Evolutionary conservation across 176 grass and related monocot species (phyloP), one percentile per base, ranked within the genome.

Genomic region (Avena eriantha): DNA sequence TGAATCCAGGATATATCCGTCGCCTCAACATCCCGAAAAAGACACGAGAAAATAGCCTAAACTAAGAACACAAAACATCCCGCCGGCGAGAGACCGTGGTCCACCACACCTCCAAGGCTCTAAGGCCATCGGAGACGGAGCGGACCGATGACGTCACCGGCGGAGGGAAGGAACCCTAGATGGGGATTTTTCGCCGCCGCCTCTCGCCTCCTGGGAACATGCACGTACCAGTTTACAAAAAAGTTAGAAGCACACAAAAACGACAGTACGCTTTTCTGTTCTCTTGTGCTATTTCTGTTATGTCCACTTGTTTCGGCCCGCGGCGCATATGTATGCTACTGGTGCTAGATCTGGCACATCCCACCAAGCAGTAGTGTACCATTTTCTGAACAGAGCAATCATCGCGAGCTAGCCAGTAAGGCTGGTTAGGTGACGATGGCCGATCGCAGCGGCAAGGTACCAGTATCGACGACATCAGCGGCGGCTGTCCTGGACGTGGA

Each of bases 261-360:
- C 15, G 48, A 76, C 24, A 17, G 5, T 31, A 10, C 51, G n/a
- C 8, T 73, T 74, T 31, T 51, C 65, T 31, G 7, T 31, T 31
- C 3, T 47, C 12, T 9, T 80, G 22, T 41, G 17, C 1, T 26
- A n/a, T 19, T 69, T 69, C 1, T 36, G 5, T 55, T 51, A 29
- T 84, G 34, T 57, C 48, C 43, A 54, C 57, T 89, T 75, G 76
- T 85, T 46, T 80, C 60, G 56, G 48, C 48, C 66, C 48, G 56
- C 10, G 41, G 48, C 24, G 78, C 23, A 48, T 45, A 36, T 16
- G 15, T 60, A 45, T 45, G 23, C n/a, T 48, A 71, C 16, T 39
- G 39, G 9, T 39, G 2, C 60, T 45, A 31, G 64, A 84, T 73
- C 74, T 41, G 74, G 64, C 81, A 63, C 73, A 8, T 74, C 49